A percentile compares a stretch with the other conserved stretches of the same genome.
phyloP scores from a whole-genome alignment of 192 early-diverging fungal genomes.

The Entomortierella parvispora region DNA sequence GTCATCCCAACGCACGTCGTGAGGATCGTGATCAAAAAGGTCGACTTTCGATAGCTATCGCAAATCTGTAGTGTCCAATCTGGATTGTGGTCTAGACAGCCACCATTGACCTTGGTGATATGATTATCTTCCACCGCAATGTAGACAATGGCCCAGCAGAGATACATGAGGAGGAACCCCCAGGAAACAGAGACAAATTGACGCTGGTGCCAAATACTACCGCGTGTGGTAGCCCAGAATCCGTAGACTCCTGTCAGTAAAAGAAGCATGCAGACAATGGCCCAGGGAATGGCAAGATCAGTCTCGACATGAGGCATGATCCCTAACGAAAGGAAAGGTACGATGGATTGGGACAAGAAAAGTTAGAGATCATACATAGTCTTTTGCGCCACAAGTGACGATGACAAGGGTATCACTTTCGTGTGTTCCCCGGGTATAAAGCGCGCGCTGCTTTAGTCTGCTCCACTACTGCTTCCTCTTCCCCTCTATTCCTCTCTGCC shows the following conservation, averaged over 20 bases:
- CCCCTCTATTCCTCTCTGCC: too few relatives aligned
- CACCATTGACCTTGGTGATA: constrained; percentile 13
- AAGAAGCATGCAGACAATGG: constrained; percentile 24
- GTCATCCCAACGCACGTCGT: constrained; percentile 12
- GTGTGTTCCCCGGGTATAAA: too few relatives aligned
- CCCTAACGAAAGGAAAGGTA: constrained; percentile 5
- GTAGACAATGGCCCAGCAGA: constrained; percentile 46
- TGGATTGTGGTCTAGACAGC: constrained; percentile 16
- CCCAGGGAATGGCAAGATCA: constrained; percentile 41
- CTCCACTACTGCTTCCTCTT: too few relatives aligned
- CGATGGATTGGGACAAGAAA: not conserved
- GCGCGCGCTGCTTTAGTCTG: too few relatives aligned
- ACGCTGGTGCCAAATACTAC: constrained; percentile 40
- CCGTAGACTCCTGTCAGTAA: constrained; percentile 30
- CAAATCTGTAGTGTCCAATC: constrained; percentile 10
- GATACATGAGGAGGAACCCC: constrained; percentile 44
- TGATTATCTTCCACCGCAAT: constrained; percentile 32
- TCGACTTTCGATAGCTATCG: constrained; percentile 13
- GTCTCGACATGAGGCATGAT: constrained; percentile 48
- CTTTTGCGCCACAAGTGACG: too few relatives aligned
- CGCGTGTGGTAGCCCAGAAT: constrained; percentile 29
- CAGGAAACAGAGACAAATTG: constrained; percentile 40
- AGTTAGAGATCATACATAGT: too few relatives aligned
- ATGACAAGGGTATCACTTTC: too few relatives aligned
- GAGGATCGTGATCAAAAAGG: constrained; percentile 8